These are phyloP conservation scores for Kazachstania sp. DNA, from an alignment of 1,139 yeast species.

Conservation along the genomic window DNA sequence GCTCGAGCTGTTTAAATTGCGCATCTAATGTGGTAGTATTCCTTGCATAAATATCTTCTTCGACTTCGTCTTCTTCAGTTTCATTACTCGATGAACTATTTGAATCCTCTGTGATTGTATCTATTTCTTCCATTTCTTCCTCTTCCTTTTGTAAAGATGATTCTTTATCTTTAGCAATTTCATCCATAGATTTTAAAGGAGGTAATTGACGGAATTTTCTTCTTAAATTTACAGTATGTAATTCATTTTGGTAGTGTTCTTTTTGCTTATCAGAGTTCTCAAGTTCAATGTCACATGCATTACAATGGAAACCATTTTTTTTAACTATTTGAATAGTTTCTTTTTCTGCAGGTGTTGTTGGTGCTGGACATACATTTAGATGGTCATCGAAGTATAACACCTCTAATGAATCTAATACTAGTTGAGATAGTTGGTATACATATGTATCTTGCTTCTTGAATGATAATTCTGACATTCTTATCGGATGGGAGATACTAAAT, in stretches of 20 bases:
- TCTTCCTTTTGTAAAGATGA: not conserved
- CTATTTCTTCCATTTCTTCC: not conserved
- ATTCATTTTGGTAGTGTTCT: conserved; percentile 54
- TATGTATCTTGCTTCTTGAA: conserved; percentile 39
- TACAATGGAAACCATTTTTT: conserved; percentile 14
- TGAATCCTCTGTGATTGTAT: not conserved
- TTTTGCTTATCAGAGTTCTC: conserved; percentile 26
- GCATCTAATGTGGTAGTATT: not conserved
- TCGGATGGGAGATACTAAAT: no score
- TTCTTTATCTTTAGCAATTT: conserved; percentile 5
- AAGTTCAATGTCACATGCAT: conserved; percentile 19
- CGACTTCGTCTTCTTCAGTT: conserved; percentile 4
- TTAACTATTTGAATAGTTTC: not conserved
- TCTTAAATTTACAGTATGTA: conserved; percentile 53
- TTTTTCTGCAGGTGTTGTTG: not conserved
- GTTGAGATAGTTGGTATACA: conserved; percentile 42
- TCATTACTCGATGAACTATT: conserved; percentile 6
- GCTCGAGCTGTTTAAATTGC: not conserved
- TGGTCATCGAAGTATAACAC: conserved; percentile 50
- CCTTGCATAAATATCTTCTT: not conserved
- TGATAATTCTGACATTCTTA: not conserved
- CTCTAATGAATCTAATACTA: conserved; percentile 41
- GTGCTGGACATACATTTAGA: conserved; percentile 28
- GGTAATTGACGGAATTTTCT: conserved; percentile 41
- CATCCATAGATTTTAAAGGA: conserved; percentile 50